Conservation (phyloP, 768 basidiomycete genomes). For the Hysterangium stoloniferum region DNA sequence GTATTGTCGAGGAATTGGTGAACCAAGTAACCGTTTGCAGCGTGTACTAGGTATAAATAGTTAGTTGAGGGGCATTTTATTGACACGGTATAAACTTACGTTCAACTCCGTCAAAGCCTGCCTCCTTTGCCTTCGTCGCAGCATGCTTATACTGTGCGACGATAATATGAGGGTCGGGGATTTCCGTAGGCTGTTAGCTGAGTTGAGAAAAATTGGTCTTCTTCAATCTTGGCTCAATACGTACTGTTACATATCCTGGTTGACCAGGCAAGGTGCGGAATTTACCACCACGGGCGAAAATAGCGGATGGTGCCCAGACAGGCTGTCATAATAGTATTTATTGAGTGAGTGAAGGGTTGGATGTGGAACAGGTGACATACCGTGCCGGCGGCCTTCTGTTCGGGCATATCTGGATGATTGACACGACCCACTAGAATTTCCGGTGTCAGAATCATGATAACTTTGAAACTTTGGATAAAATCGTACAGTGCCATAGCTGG, state of each 20-base stretch:
- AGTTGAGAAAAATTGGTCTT: conserved; percentile 1
- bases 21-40: conserved; percentile 27
- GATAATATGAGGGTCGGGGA: conserved; percentile 21
- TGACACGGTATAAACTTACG: too few relatives aligned
- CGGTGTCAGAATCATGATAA: too few relatives aligned
- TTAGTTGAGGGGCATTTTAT: too few relatives aligned
- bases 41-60: conserved; percentile 20
- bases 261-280: conserved; percentile 31
- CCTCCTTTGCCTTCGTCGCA: conserved; percentile 39
- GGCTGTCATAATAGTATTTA: conserved; percentile 25
- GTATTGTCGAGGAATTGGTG: conserved; percentile 30
- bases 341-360: too few relatives aligned
- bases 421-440: not conserved
- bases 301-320: conserved; percentile 39
- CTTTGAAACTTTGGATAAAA: too few relatives aligned
- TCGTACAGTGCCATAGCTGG: too few relatives aligned
- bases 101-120: conserved; percentile 51
- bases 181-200: not conserved
- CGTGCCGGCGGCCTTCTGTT: conserved; percentile 26
- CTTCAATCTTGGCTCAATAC: too few relatives aligned
- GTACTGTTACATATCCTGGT: conserved; percentile 33
- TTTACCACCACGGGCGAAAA: conserved; percentile 33
- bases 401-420: not conserved
- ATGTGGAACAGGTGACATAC: conserved; percentile 18
- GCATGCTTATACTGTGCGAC: conserved; percentile 17